phyloP scores from a whole-genome alignment of 208 protist species.

The Strigomonas culicis region DNA sequence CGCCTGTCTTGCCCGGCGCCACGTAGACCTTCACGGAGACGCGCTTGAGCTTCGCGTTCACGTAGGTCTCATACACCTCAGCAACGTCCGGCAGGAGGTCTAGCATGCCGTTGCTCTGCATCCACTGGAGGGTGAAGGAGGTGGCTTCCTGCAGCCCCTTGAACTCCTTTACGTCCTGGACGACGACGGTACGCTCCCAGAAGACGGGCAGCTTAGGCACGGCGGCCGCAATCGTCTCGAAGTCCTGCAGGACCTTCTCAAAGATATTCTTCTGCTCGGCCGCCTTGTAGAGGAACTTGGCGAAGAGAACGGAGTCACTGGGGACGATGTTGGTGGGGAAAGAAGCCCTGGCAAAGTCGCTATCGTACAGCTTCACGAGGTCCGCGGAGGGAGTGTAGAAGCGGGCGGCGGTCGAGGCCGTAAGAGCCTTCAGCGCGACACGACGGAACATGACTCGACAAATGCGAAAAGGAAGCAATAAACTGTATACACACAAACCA shows the following conservation, averaged over 20 bases:
- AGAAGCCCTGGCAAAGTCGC: slow-evolving; percentile 78
- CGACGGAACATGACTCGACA: slow-evolving; percentile 70
- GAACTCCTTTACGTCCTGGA: slow-evolving; percentile 77
- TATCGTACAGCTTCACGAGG: slow-evolving; percentile 85
- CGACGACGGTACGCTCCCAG: slow-evolving; percentile 77
- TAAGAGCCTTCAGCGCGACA: slow-evolving; percentile 34
- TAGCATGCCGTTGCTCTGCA: slow-evolving; percentile 89
- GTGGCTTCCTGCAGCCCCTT: slow-evolving; percentile 72
- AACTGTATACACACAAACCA: slow-evolving; percentile 4
- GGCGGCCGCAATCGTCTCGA: slow-evolving; percentile 62
- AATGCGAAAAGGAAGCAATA: slow-evolving; percentile 13
- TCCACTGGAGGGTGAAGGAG: slow-evolving; percentile 88
- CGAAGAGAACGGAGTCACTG: slow-evolving; percentile 86
- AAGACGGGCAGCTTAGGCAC: slow-evolving; percentile 79
- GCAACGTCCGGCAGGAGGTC: slow-evolving; percentile 78
- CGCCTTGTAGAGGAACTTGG: slow-evolving; percentile 90
- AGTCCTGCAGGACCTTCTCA: slow-evolving; percentile 75
- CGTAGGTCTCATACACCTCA: slow-evolving; percentile 85
- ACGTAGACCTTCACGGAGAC: slow-evolving; percentile 83
- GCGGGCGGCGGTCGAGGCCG: slow-evolving; percentile 41
- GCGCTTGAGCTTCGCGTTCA: slow-evolving; percentile 84
- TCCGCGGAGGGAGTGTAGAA: slow-evolving; percentile 86
- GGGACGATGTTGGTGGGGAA: slow-evolving; percentile 82
- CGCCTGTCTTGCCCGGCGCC: slow-evolving; percentile 51
- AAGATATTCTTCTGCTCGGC: slow-evolving; percentile 60